phyloP scores from a whole-genome alignment of 2,329 filamentous ascomycete species.

The Monilinia laxa region DNA sequence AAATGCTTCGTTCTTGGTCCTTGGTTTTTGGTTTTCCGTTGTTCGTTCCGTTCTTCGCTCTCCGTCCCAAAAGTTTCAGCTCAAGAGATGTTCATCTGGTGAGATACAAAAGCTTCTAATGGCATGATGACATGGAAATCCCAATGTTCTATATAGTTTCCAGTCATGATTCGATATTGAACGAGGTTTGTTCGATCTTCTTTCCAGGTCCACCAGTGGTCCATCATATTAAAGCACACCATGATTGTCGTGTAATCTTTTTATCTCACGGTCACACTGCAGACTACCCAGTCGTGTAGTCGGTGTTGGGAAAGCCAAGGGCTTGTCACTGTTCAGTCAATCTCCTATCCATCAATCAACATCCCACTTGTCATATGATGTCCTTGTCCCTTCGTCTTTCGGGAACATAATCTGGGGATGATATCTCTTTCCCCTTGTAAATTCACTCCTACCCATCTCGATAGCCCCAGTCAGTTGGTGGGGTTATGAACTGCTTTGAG shows the following conservation, averaged over 20 bases:
- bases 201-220: too few species aligned
- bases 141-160: too few species aligned
- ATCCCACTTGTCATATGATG: not conserved
- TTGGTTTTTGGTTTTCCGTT: too few species aligned
- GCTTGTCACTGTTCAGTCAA: not conserved
- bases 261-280: not conserved
- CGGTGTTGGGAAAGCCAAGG: not conserved
- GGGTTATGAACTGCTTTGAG: not conserved
- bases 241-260: slow-evolving; percentile 32
- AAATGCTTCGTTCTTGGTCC: too few species aligned
- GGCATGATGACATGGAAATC: too few species aligned
- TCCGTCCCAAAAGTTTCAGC: too few species aligned
- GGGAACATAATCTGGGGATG: not conserved
- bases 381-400: not conserved
- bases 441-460: not conserved
- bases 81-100: too few species aligned
- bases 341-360: not conserved
- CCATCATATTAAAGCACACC: too few species aligned
- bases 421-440: not conserved
- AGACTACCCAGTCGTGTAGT: not conserved
- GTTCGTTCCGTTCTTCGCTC: too few species aligned
- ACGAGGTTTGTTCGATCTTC: too few species aligned
- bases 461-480: not conserved
- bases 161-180: too few species aligned
- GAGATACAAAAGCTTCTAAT: too few species aligned